Evolutionary conservation across 75 land plant genomes (phyloP).

Genomic region (Gnetum montanum): DNA sequence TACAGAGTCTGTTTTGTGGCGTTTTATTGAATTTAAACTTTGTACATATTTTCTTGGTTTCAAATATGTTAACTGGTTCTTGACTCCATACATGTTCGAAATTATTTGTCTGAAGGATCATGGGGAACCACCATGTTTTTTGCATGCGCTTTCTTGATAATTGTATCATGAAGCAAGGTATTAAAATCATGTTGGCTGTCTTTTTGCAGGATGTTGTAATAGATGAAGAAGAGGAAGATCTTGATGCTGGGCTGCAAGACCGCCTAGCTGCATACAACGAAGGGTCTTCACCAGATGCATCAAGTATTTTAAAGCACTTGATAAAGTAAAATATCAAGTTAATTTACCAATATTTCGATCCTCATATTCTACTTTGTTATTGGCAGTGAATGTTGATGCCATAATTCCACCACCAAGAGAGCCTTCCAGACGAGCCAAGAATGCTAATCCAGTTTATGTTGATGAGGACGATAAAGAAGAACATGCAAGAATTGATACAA

Average conservation of each 20-base stretch:
- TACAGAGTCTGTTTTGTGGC: no score
- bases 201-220: constrained; percentile 11
- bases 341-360: no score
- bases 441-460: constrained; percentile 6
- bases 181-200: not conserved
- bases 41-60: no score
- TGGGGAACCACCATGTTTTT: not conserved
- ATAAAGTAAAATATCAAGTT: no score
- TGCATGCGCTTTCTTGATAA: not conserved
- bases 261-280: constrained; percentile 47
- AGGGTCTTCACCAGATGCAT: constrained; percentile 27
- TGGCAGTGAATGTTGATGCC: not conserved
- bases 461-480: constrained; percentile 29
- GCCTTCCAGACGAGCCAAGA: constrained; percentile 20
- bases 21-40: no score
- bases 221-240: constrained; percentile 46
- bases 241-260: constrained; percentile 19
- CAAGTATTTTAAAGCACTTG: constrained; percentile 8
- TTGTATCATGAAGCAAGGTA: not conserved
- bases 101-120: constrained; percentile 1
- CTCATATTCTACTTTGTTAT: no score
- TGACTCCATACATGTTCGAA: no score
- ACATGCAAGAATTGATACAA: constrained; percentile 8
- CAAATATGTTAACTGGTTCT: no score
- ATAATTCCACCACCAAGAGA: constrained; percentile 14